Conservation (phyloP, 345 rosid species). For the Clausena lansium region DNA sequence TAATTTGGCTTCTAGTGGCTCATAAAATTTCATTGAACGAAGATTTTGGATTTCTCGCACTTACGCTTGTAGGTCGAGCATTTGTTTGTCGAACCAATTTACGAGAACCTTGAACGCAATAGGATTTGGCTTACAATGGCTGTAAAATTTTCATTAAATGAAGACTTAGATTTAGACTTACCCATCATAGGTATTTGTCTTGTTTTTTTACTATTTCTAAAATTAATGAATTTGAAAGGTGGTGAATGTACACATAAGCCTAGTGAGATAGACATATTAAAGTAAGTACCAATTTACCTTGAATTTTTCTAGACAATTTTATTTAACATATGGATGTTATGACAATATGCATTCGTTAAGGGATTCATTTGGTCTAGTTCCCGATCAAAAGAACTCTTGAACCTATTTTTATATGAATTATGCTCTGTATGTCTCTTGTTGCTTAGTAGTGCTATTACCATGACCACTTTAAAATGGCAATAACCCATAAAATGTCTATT, state of each 20-base stretch:
- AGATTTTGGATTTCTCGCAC: too few species aligned
- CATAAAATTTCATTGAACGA: too few species aligned
- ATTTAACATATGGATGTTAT: not conserved
- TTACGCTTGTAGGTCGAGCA: too few species aligned
- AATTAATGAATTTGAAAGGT: too few species aligned
- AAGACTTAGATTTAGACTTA: too few species aligned
- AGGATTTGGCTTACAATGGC: too few species aligned
- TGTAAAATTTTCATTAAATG: too few species aligned
- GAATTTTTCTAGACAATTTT: not conserved
- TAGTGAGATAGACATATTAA: conserved; percentile 93
- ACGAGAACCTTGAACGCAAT: too few species aligned
- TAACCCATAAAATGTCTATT: too few species aligned
- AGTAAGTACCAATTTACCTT: conserved; percentile 34
- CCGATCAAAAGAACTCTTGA: not conserved
- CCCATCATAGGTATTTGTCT: too few species aligned
- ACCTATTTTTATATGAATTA: not conserved
- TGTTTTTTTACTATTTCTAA: not conserved
- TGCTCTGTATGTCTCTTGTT: not conserved
- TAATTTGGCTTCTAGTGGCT: too few species aligned
- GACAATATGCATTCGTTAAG: not conserved
- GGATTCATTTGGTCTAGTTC: not conserved
- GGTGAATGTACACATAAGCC: conserved; percentile 94
- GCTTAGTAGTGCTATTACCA: not conserved
- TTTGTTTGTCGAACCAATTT: too few species aligned
- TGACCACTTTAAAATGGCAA: not conserved